Percentiles rank a stretch among this genome's conserved stretches.
Evolutionary conservation across 2,329 filamentous ascomycete genomes (phyloP).

Genomic region (Hypoxylon sp.): DNA sequence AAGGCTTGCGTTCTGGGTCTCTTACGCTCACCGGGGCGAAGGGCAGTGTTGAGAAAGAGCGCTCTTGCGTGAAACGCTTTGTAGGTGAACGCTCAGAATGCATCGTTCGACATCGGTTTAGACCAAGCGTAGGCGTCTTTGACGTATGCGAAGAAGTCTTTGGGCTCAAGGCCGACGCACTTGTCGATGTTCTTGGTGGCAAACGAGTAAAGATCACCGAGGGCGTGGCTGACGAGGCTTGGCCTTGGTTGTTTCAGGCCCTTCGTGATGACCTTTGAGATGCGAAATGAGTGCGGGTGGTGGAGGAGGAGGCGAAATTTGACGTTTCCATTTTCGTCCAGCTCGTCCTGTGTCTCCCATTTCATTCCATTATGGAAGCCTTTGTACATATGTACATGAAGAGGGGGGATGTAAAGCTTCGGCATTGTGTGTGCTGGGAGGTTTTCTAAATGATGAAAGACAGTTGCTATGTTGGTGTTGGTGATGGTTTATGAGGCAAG

Average conservation of each 20-base stretch:
- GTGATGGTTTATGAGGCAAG: too few species aligned
- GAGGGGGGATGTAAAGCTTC: background rate
- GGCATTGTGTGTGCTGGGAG: too few species aligned
- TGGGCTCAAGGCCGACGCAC: slow-evolving; percentile 15
- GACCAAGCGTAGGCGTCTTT: slow-evolving; percentile 30
- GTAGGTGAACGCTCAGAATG: slow-evolving; percentile 37
- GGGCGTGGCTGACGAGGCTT: background rate
- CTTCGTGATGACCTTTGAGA: slow-evolving; percentile 11
- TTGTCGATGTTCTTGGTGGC: slow-evolving; percentile 16
- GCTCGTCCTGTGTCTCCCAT: background rate
- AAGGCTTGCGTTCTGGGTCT: background rate
- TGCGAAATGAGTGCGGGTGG: slow-evolving; percentile 15
- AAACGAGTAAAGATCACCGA: slow-evolving; percentile 24
- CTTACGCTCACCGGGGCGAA: background rate
- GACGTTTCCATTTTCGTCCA: background rate
- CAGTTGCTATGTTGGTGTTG: too few species aligned
- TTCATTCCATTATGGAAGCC: background rate
- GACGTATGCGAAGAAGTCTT: slow-evolving; percentile 20
- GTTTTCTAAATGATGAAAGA: too few species aligned
- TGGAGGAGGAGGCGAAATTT: slow-evolving; percentile 15
- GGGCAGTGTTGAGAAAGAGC: slow-evolving; percentile 16
- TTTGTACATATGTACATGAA: background rate
- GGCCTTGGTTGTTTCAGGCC: background rate
- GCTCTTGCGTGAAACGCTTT: slow-evolving; percentile 31
- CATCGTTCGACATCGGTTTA: slow-evolving; percentile 9